Evolutionary conservation across 1,139 yeast species (phyloP).

Genomic region (Debaryomyces singareniensis): DNA sequence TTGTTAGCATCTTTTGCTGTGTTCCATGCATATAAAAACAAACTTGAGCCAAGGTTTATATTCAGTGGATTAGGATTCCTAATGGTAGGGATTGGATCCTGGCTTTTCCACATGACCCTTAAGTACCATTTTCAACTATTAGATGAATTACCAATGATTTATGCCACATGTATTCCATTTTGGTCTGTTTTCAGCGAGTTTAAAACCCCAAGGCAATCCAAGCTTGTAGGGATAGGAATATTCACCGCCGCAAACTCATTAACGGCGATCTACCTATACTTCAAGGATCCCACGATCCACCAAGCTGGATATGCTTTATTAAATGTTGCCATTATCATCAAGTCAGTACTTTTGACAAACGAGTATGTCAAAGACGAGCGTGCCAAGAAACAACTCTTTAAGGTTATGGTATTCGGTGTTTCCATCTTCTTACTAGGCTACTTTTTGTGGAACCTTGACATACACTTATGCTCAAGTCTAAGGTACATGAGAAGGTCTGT

Average conservation of each 20-base stretch:
- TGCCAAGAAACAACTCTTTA: conserved; percentile 43
- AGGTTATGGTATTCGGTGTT: conserved; percentile 55
- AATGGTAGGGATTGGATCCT: conserved; percentile 85
- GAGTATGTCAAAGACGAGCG: conserved; percentile 42
- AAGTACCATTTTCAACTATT: conserved; percentile 80
- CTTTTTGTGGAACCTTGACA: conserved; percentile 79
- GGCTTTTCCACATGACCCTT: conserved; percentile 95
- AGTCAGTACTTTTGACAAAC: conserved; percentile 46
- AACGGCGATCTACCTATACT: conserved; percentile 60
- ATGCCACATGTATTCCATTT: conserved; percentile 92
- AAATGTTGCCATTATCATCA: conserved; percentile 54
- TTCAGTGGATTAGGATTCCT: conserved; percentile 74
- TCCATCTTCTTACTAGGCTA: conserved; percentile 68
- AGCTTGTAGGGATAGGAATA: conserved; percentile 49
- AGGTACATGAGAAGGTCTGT: conserved; percentile 54
- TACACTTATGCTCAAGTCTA: conserved; percentile 67
- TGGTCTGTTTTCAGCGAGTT: conserved; percentile 81
- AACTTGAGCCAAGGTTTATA: conserved; percentile 63
- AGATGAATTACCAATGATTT: conserved; percentile 97
- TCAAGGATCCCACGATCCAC: conserved; percentile 81
- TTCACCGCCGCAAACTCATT: conserved; percentile 48
- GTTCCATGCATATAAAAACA: conserved; percentile 51
- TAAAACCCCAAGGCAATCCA: conserved; percentile 29
- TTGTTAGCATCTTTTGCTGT: conserved; percentile 63
- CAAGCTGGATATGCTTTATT: conserved; percentile 70